phyloP scores from a whole-genome alignment of 2,329 filamentous ascomycete genomes.

The Fusarium heterosporum region DNA sequence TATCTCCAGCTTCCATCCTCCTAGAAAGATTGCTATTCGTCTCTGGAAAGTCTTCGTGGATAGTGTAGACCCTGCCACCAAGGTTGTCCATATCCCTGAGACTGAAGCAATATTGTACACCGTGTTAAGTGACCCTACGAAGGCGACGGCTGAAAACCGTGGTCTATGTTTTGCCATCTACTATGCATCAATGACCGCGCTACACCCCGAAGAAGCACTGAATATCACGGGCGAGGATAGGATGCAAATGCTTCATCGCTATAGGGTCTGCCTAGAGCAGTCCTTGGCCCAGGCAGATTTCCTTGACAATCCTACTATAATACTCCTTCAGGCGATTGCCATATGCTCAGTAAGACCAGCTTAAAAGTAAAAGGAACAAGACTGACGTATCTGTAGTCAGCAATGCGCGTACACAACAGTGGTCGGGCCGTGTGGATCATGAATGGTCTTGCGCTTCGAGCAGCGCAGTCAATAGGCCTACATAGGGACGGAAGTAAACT shows the following conservation, averaged over 20 bases:
- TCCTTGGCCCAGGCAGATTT: constrained; percentile 55
- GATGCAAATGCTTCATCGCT: constrained; percentile 43
- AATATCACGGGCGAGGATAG: constrained; percentile 42
- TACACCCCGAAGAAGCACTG: constrained; percentile 54
- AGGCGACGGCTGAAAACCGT: constrained; percentile 44
- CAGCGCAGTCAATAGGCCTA: constrained; percentile 64
- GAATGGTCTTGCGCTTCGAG: constrained; percentile 58
- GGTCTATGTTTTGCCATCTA: constrained; percentile 64
- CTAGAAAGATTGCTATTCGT: constrained; percentile 44
- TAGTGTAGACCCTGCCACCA: constrained; percentile 46
- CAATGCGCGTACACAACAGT: constrained; percentile 50
- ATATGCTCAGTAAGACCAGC: constrained; percentile 52
- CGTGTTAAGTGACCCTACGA: constrained; percentile 46
- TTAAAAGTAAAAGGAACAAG: background rate
- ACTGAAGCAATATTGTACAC: constrained; percentile 51
- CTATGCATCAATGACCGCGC: constrained; percentile 57
- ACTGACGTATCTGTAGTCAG: constrained; percentile 38
- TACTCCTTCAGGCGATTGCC: constrained; percentile 51
- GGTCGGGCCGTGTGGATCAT: constrained; percentile 55
- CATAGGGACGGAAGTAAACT: constrained; percentile 63
- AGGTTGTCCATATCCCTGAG: constrained; percentile 49
- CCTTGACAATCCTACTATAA: constrained; percentile 54
- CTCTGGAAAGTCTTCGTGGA: constrained; percentile 50
- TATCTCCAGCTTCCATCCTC: constrained; percentile 42
- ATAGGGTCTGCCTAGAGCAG: constrained; percentile 53